Conservation (phyloP, 352 stramenopile species). For the Phytophthora cryptogea region DNA sequence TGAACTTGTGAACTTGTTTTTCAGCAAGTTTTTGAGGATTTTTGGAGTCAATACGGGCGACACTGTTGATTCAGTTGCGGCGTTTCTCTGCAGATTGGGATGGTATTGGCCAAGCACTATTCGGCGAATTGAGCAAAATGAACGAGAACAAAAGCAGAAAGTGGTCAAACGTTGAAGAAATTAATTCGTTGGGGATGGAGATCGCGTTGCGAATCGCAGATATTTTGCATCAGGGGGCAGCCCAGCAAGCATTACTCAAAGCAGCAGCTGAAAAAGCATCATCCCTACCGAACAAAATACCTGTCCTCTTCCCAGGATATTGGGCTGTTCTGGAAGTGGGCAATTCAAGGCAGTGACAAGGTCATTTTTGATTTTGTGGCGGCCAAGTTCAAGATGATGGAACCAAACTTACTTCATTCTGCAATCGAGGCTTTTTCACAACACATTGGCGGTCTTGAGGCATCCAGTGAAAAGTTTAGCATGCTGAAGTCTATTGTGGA, state of each 20-base stretch:
- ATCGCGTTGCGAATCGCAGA: conserved; percentile 4
- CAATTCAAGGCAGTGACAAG: not conserved
- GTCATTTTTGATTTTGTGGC: not conserved
- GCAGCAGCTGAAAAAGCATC: not conserved
- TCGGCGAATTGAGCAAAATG: not conserved
- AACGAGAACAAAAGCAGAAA: not conserved
- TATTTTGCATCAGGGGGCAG: not conserved
- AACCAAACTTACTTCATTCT: not conserved
- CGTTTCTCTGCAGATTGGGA: not conserved
- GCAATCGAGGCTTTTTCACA: not conserved
- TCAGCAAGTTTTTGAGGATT: not conserved
- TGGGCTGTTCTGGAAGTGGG: conserved; percentile 3
- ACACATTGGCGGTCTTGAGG: not conserved
- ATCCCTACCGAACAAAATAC: not conserved
- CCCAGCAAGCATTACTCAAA: conserved; percentile 4
- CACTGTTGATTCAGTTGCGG: not conserved
- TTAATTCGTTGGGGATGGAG: not conserved
- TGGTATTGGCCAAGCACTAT: not conserved
- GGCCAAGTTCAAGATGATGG: not conserved
- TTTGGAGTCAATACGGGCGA: not conserved
- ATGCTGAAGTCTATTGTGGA: not conserved
- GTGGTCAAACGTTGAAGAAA: not conserved
- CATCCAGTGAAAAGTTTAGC: not conserved
- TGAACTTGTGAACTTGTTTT: not conserved
- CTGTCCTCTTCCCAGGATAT: not conserved